Conservation (phyloP, 140 eudicot species). For the Stevia rebaudiana region DNA sequence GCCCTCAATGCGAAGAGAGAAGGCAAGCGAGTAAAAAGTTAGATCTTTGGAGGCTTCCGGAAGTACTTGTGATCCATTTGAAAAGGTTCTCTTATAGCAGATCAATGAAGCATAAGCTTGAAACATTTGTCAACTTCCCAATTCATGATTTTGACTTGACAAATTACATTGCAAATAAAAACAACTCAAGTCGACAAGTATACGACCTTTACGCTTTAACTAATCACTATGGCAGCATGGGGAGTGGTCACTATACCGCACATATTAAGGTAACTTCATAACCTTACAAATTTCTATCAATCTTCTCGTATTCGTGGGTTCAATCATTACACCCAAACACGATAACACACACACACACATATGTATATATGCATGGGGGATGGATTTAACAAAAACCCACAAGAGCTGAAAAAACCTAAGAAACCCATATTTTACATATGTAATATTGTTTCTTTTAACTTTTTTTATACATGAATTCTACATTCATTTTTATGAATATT, state of each 20-base stretch:
- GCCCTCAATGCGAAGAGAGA: conserved; percentile 93
- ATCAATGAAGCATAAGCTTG: conserved; percentile 91
- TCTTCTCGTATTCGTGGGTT: neutral
- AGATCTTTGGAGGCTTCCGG: conserved; percentile 98
- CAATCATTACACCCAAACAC: neutral
- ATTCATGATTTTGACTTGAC: conserved; percentile 87
- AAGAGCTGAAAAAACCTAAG: too few relatives aligned
- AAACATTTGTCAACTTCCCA: conserved; percentile 90
- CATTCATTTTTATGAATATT: too few relatives aligned
- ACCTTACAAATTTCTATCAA: conserved; percentile 4
- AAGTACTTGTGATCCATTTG: conserved; percentile 89
- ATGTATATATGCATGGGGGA: too few relatives aligned
- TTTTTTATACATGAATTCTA: too few relatives aligned
- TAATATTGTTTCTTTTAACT: too few relatives aligned
- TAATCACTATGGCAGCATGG: conserved; percentile 98
- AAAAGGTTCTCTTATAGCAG: conserved; percentile 91
- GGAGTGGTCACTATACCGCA: conserved; percentile 97
- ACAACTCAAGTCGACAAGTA: conserved; percentile 66
- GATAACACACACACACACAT: too few relatives aligned
- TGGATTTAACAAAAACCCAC: too few relatives aligned
- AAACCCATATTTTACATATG: too few relatives aligned
- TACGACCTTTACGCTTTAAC: conserved; percentile 89
- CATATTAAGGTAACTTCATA: conserved; percentile 65
- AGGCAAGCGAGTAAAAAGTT: conserved; percentile 98
- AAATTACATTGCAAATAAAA: conserved; percentile 80